Conservation (phyloP, 768 basidiomycete genomes). For the Boletus pseudopeckii region DNA sequence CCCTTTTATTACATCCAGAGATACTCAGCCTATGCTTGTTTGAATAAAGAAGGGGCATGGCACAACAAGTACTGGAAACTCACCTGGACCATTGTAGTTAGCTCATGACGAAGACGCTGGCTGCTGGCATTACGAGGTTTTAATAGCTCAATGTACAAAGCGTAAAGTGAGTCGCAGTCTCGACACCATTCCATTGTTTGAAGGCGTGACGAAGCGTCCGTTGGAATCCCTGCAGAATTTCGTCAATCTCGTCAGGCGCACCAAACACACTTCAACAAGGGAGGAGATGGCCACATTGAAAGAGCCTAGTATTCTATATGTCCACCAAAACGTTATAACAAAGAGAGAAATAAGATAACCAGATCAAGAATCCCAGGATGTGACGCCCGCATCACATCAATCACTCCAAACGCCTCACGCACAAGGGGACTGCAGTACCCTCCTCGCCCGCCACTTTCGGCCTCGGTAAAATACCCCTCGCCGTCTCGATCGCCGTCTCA, state of each 20-base stretch:
- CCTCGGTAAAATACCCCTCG: conserved; percentile 14
- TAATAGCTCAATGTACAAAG: conserved; percentile 2
- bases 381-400: no score
- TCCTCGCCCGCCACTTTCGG: conserved; percentile 24
- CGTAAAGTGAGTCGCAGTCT: background rate
- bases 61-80: conserved; percentile 13
- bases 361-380: no score
- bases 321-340: no score
- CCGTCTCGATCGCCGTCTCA: conserved; percentile 10
- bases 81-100: background rate
- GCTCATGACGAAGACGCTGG: background rate
- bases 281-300: no score
- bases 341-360: no score
- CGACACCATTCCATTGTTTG: no score
- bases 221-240: no score
- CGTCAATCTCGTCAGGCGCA: no score
- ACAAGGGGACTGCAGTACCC: conserved; percentile 14
- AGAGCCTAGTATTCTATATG: no score
- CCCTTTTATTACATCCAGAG: conserved; percentile 4
- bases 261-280: no score
- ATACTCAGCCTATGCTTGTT: no score
- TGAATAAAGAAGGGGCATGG: background rate
- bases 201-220: no score
- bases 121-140: background rate
- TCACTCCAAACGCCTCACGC: conserved; percentile 8